Percentiles rank a stretch among this genome's conserved stretches.
Conservation (phyloP, 2,329 filamentous ascomycete genomes). For the Epichloe scottii region DNA sequence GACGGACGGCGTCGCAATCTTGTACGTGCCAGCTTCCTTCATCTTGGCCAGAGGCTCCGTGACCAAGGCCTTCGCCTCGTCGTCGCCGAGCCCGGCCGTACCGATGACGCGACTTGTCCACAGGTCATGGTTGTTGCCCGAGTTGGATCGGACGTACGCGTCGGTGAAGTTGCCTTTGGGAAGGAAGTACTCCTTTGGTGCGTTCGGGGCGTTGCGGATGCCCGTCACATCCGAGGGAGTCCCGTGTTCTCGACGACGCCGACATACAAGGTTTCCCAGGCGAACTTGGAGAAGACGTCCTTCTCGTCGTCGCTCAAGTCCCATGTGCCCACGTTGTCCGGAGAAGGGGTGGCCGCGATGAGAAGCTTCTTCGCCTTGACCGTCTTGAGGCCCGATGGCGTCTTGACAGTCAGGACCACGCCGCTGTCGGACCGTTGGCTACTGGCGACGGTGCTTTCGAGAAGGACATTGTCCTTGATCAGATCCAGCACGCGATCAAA, state of each 20-base stretch:
- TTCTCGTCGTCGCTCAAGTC: slow-evolving; percentile 14
- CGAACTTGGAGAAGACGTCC: slow-evolving; percentile 15
- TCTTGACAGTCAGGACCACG: background rate
- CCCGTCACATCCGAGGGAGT: background rate
- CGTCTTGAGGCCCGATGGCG: background rate
- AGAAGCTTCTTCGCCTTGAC: slow-evolving; percentile 15
- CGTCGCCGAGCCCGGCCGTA: background rate
- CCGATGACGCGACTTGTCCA: background rate
- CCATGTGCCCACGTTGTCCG: slow-evolving; percentile 13
- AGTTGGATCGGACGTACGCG: background rate
- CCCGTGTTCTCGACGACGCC: slow-evolving; percentile 12
- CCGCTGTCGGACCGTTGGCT: background rate
- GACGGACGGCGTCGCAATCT: background rate
- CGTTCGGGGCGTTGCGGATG: background rate
- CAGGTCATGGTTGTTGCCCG: background rate
- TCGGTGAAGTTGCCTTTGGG: background rate
- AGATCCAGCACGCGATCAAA: background rate
- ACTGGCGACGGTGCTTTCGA: background rate
- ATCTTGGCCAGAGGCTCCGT: background rate
- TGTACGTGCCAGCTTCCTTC: background rate
- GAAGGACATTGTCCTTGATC: no score
- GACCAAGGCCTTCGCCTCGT: background rate
- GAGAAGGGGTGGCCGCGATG: slow-evolving; percentile 15
- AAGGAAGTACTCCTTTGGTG: background rate
- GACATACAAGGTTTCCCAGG: slow-evolving; percentile 11